phyloP scores from a whole-genome alignment of 129 eudicot genomes.

The Centrapalus pauciflorus region DNA sequence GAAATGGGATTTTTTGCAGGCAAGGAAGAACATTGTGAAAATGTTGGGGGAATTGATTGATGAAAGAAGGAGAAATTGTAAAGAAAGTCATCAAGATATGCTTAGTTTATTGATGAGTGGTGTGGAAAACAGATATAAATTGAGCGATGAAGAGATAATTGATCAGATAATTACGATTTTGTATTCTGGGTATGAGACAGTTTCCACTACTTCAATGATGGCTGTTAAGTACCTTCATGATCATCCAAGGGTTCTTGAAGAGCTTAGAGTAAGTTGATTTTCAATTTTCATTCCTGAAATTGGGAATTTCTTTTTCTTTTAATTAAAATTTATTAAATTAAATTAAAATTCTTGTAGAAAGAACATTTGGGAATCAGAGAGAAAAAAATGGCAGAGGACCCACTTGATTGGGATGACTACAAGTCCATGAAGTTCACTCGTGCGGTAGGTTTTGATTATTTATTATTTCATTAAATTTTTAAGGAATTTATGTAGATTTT shows the following conservation, averaged over 20 bases:
- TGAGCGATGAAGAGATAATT: slow-evolving; percentile 87
- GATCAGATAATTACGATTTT: slow-evolving; percentile 88
- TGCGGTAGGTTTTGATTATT: slow-evolving; percentile 66
- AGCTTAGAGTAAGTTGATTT: slow-evolving; percentile 67
- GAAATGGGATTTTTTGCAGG: slow-evolving; percentile 48
- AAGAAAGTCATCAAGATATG: slow-evolving; percentile 63
- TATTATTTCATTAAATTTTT: slow-evolving; percentile 6
- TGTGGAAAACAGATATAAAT: slow-evolving; percentile 59
- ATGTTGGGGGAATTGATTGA: slow-evolving; percentile 59
- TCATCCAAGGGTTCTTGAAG: slow-evolving; percentile 89
- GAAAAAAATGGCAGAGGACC: slow-evolving; percentile 73
- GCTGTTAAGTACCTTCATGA: slow-evolving; percentile 97
- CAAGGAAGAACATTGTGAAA: slow-evolving; percentile 67
- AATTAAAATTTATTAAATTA: neutral
- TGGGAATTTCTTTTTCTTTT: neutral
- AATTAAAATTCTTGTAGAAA: slow-evolving; percentile 48
- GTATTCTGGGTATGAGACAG: slow-evolving; percentile 97
- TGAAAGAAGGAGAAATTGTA: slow-evolving; percentile 58
- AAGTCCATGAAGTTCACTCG: slow-evolving; percentile 93
- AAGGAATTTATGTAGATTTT: slow-evolving; percentile 9
- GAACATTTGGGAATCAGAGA: slow-evolving; percentile 91
- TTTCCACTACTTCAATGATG: slow-evolving; percentile 99
- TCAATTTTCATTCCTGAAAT: neutral
- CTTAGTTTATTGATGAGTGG: slow-evolving; percentile 57
- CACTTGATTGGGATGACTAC: slow-evolving; percentile 82